phyloP scores from a whole-genome alignment of 208 protist genomes.

The Trypanosoma conorhini region DNA sequence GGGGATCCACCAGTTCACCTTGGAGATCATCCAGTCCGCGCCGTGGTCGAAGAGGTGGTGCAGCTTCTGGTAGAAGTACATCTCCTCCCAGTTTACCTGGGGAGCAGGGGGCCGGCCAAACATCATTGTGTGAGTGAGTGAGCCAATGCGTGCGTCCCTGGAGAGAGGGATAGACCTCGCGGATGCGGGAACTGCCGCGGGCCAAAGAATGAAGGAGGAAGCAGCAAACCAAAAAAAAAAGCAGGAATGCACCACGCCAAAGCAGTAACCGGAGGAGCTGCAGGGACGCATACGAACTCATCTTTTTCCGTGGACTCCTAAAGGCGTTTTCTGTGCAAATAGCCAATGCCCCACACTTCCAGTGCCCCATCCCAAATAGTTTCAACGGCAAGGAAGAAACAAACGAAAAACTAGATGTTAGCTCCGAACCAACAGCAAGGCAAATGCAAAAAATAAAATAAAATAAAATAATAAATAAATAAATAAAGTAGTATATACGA shows the following conservation, averaged over 20 bases:
- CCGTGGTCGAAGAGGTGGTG: conserved; percentile 83
- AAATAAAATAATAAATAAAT: conserved; percentile 10
- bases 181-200: not conserved
- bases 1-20: conserved; percentile 86
- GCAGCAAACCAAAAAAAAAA: not conserved
- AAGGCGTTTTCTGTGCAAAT: too few relatives aligned
- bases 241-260: too few relatives aligned
- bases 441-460: conserved; percentile 8
- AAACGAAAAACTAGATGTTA: not conserved
- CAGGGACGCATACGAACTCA: too few relatives aligned
- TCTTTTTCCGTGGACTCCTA: too few relatives aligned
- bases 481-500: too few relatives aligned
- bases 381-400: too few relatives aligned
- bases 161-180: not conserved
- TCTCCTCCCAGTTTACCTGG: conserved; percentile 77
- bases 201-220: conserved; percentile 1
- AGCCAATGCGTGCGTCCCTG: conserved; percentile 7
- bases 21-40: conserved; percentile 70
- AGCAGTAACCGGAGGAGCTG: too few relatives aligned
- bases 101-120: conserved; percentile 64
- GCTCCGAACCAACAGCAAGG: not conserved
- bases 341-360: too few relatives aligned
- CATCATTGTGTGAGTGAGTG: conserved; percentile 36
- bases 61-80: conserved; percentile 89
- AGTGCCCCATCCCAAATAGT: too few relatives aligned